Percentiles rank a stretch among this genome's conserved stretches.
Conservation (phyloP, 768 basidiomycete genomes). For the Saitozyma podzolica region DNA sequence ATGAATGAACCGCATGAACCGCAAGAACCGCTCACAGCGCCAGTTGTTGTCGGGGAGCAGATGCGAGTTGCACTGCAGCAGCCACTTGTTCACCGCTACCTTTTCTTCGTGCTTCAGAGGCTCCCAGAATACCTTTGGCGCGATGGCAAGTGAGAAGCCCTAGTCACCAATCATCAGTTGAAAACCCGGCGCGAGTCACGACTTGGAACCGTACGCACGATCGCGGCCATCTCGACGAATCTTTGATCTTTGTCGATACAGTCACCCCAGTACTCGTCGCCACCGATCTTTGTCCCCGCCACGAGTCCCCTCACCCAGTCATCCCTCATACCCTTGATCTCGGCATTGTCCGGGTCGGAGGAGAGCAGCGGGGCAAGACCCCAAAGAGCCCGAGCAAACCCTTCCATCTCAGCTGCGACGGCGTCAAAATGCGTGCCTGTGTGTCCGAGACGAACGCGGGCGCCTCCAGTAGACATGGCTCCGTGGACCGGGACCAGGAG, state of each 20-base stretch:
- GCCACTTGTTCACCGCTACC: slow-evolving; percentile 21
- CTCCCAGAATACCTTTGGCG: slow-evolving; percentile 59
- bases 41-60: slow-evolving; percentile 36
- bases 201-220: slow-evolving; percentile 51
- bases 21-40: slow-evolving; percentile 26
- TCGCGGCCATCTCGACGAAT: slow-evolving; percentile 77
- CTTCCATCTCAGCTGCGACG: slow-evolving; percentile 41
- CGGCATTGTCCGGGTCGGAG: slow-evolving; percentile 23
- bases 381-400: slow-evolving; percentile 32
- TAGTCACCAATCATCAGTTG: neutral
- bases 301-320: slow-evolving; percentile 65
- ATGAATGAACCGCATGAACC: neutral
- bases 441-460: slow-evolving; percentile 29
- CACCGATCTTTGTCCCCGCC: slow-evolving; percentile 64
- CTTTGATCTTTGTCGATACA: slow-evolving; percentile 71
- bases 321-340: slow-evolving; percentile 17
- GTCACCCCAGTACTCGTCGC: slow-evolving; percentile 72
- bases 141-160: slow-evolving; percentile 66
- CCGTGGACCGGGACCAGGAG: slow-evolving; percentile 25
- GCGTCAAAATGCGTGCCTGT: slow-evolving; percentile 36
- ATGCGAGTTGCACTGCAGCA: slow-evolving; percentile 19
- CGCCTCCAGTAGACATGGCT: slow-evolving; percentile 22
- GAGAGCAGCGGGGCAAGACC: slow-evolving; percentile 33
- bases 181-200: neutral
- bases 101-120: slow-evolving; percentile 24